phyloP scores from a whole-genome alignment of 2,329 filamentous ascomycete genomes.

The Talaromyces sp. region DNA sequence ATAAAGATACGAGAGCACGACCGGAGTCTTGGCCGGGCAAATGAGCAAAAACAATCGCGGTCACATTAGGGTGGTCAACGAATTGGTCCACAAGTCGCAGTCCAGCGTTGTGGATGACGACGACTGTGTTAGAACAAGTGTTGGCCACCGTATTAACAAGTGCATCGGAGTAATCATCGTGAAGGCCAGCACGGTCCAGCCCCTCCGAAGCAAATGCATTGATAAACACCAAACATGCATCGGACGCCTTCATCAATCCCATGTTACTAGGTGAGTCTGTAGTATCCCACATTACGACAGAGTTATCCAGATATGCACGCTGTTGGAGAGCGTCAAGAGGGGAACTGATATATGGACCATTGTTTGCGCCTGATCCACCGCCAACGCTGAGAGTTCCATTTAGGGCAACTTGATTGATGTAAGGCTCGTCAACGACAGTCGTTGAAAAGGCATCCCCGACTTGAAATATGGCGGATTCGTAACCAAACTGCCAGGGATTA shows the following conservation, averaged over 20 bases:
- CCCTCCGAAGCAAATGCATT: slow-evolving; percentile 51
- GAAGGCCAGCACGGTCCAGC: slow-evolving; percentile 30
- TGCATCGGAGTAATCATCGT: neutral
- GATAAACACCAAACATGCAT: slow-evolving; percentile 55
- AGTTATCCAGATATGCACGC: slow-evolving; percentile 29
- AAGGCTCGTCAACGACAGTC: neutral
- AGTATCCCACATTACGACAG: slow-evolving; percentile 25
- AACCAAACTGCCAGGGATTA: neutral
- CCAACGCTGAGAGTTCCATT: slow-evolving; percentile 15
- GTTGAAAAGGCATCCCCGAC: neutral
- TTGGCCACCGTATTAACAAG: neutral
- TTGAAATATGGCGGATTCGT: neutral
- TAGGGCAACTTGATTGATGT: slow-evolving; percentile 10
- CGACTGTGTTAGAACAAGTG: neutral
- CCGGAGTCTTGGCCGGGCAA: slow-evolving; percentile 7
- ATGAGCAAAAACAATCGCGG: neutral
- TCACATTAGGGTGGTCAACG: neutral
- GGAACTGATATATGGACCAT: slow-evolving; percentile 21
- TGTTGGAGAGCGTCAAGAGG: slow-evolving; percentile 21
- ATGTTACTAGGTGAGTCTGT: slow-evolving; percentile 25
- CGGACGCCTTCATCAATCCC: slow-evolving; percentile 16
- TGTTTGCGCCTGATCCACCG: slow-evolving; percentile 26
- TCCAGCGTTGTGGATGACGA: slow-evolving; percentile 4
- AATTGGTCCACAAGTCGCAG: neutral
- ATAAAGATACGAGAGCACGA: neutral